phyloP scores from a whole-genome alignment of 2,329 filamentous ascomycete genomes.

The Colletotrichum paranaense region DNA sequence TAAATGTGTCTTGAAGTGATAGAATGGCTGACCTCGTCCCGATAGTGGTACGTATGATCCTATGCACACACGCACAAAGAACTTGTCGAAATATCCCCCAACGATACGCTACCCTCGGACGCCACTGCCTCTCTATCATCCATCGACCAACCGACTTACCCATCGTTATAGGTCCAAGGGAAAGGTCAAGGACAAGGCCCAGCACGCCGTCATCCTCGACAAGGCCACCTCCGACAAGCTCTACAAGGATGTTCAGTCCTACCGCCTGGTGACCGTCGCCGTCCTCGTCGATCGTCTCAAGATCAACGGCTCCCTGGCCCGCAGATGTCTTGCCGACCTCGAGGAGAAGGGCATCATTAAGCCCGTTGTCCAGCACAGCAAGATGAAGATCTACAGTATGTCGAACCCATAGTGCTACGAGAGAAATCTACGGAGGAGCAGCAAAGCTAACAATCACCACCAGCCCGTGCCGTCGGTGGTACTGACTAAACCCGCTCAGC shows the following conservation, averaged over 20 bases:
- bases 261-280: conserved; percentile 98
- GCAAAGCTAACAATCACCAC: conserved; percentile 42
- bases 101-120: conserved; percentile 11
- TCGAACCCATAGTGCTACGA: conserved; percentile 30
- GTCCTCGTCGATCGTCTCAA: conserved; percentile 99
- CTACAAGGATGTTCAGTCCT: conserved; percentile 99
- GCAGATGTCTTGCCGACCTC: conserved; percentile 88
- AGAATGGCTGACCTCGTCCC: conserved; percentile 26
- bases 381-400: conserved; percentile 97
- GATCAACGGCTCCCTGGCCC: conserved; percentile 98
- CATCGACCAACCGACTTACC: conserved; percentile 28
- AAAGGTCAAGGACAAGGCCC: conserved; percentile 99
- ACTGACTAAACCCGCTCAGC: conserved; percentile 51
- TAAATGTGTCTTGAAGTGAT: background rate
- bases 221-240: conserved; percentile 98
- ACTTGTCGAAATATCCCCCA: background rate
- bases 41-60: conserved; percentile 47
- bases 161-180: conserved; percentile 49
- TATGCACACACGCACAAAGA: background rate
- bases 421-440: background rate
- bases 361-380: conserved; percentile 95
- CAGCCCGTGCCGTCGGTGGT: conserved; percentile 71
- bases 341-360: conserved; percentile 99
- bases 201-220: conserved; percentile 99
- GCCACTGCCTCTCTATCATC: background rate